Conservation (phyloP, 2,329 filamentous ascomycete genomes). For the Arthrobotrys sphaeroides region DNA sequence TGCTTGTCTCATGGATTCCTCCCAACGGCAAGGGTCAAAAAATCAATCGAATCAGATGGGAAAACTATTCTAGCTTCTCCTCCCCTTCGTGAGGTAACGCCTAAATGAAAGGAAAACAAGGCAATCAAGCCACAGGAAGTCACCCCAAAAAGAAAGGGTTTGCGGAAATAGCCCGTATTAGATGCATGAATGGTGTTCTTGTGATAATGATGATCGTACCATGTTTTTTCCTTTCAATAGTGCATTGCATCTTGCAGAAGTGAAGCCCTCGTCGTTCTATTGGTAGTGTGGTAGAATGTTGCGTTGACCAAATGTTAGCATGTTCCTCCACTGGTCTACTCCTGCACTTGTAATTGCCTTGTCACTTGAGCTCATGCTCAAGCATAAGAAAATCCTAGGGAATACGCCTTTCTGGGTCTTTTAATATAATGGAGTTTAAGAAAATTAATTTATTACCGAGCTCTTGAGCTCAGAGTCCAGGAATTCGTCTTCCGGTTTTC, state of each 20-base stretch:
- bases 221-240: constrained; percentile 42
- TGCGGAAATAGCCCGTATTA: constrained; percentile 19
- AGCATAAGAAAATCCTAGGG: too few species aligned
- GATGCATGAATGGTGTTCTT: constrained; percentile 29
- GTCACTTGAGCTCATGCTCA: neutral
- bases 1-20: constrained; percentile 28
- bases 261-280: constrained; percentile 33
- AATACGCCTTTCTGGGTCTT: too few species aligned
- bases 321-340: too few species aligned
- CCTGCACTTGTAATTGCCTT: neutral
- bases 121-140: constrained; percentile 51
- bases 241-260: constrained; percentile 53
- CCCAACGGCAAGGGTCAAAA: constrained; percentile 34
- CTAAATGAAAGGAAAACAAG: constrained; percentile 30
- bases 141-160: constrained; percentile 7
- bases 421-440: too few species aligned
- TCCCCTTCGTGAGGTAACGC: constrained; percentile 24
- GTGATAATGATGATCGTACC: constrained; percentile 50
- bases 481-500: neutral
- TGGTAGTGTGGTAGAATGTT: constrained; percentile 43
- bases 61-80: constrained; percentile 25
- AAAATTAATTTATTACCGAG: too few species aligned
- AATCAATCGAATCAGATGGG: constrained; percentile 39
- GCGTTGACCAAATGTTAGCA: constrained; percentile 37
- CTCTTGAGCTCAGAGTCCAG: neutral